phyloP scores from a whole-genome alignment of 345 rosid genomes.

The Adansonia digitata region DNA sequence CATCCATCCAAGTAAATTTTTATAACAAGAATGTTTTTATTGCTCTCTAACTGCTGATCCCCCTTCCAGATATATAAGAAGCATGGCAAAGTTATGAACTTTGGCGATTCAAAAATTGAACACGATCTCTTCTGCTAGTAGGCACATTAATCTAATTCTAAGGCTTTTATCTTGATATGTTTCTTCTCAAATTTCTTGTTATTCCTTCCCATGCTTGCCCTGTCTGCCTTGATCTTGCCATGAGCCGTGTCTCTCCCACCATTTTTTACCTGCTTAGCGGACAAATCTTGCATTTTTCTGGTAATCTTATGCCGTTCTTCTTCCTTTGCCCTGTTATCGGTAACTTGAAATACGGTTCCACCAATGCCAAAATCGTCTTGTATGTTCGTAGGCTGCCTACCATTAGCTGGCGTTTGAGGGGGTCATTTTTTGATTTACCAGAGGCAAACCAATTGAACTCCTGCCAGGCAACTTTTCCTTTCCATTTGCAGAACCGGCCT shows the following conservation, averaged over 20 bases:
- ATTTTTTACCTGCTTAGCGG: neutral
- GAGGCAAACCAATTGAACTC: neutral
- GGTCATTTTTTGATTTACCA: neutral
- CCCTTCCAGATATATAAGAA: too few relatives aligned
- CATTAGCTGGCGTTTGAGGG: neutral
- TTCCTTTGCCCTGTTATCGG: neutral
- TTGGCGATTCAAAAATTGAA: too few relatives aligned
- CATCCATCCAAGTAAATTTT: too few relatives aligned
- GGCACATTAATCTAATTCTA: too few relatives aligned
- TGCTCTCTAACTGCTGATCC: too few relatives aligned
- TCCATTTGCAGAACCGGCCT: neutral
- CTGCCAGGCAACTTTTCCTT: neutral
- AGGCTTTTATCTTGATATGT: neutral
- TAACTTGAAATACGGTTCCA: too few relatives aligned
- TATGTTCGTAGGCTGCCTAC: neutral
- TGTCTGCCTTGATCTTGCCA: neutral
- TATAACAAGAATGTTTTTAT: too few relatives aligned
- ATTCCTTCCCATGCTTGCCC: neutral
- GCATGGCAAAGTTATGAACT: too few relatives aligned
- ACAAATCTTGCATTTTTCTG: neutral
- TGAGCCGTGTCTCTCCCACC: too few relatives aligned
- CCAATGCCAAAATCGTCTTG: neutral
- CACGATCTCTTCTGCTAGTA: too few relatives aligned
- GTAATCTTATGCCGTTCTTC: neutral
- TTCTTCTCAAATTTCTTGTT: neutral